A percentile compares a stretch with the other conserved stretches of the same genome.
Evolutionary conservation across 208 protist species (phyloP).

Genomic region (Acanthamoeba healyi): DNA sequence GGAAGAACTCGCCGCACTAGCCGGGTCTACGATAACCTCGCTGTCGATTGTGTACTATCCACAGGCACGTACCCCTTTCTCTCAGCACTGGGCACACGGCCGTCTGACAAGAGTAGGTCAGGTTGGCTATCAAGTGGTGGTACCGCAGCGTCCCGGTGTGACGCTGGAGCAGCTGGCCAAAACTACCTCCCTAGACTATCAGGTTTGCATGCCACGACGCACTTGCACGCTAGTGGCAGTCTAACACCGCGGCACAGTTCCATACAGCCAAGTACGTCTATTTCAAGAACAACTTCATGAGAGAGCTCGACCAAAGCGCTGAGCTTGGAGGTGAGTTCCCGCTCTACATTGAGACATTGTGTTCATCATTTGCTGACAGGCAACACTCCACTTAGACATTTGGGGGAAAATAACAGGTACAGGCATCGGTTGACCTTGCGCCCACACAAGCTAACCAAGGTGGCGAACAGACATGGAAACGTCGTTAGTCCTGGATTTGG

Average conservation of each 20-base stretch:
- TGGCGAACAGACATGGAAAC: conserved; percentile 54
- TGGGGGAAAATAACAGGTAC: conserved; percentile 48
- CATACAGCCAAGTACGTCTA: conserved; percentile 63
- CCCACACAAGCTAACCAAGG: neutral
- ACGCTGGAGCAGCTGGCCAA: neutral
- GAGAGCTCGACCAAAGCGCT: conserved; percentile 50
- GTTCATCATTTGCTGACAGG: neutral
- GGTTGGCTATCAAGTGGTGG: conserved; percentile 69
- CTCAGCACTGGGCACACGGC: no score
- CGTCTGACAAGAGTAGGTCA: neutral
- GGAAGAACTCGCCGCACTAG: neutral
- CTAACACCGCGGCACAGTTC: neutral
- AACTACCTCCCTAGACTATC: neutral
- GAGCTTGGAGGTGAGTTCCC: conserved; percentile 49
- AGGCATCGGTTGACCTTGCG: neutral
- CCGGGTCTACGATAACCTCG: neutral
- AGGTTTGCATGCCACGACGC: conserved; percentile 36
- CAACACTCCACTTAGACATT: neutral
- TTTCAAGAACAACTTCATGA: conserved; percentile 64
- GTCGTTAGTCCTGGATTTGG: conserved; percentile 3
- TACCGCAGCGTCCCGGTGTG: neutral
- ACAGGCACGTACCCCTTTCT: conserved; percentile 2
- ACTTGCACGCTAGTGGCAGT: no score
- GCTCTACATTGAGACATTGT: neutral
- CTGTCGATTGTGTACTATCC: conserved; percentile 60